A percentile compares a stretch with the other conserved stretches of the same genome.
Evolutionary conservation across 164 flowering plant species (phyloP).

Genomic region (Macadamia tetraphylla): DNA sequence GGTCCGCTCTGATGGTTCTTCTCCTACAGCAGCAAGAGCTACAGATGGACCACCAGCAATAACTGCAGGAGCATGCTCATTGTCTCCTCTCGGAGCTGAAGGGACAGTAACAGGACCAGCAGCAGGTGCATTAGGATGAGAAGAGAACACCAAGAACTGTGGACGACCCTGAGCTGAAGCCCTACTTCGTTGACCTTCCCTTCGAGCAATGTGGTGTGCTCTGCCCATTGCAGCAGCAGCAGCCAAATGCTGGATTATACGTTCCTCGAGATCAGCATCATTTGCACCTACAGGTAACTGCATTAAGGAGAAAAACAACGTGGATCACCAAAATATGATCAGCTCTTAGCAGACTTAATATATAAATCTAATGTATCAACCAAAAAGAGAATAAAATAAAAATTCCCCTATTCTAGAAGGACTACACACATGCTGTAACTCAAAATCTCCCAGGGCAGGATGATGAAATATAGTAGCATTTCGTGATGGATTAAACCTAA

Average conservation of each 20-base stretch:
- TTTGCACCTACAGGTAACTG: constrained; percentile 69
- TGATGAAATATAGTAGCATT: constrained; percentile 68
- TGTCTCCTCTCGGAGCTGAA: constrained; percentile 33
- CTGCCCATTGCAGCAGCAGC: constrained; percentile 98
- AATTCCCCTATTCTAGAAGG: background rate
- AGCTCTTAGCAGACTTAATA: background rate
- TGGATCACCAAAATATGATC: background rate
- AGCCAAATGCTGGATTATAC: constrained; percentile 86
- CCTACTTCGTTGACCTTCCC: constrained; percentile 69
- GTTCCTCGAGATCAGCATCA: constrained; percentile 84
- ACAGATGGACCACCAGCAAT: constrained; percentile 24
- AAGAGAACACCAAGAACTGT: constrained; percentile 58
- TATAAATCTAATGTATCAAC: background rate
- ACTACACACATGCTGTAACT: constrained; percentile 61
- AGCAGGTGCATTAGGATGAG: constrained; percentile 49
- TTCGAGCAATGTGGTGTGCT: constrained; percentile 60
- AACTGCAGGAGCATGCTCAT: constrained; percentile 27
- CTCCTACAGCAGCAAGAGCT: constrained; percentile 23
- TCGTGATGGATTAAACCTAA: constrained; percentile 52
- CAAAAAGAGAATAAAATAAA: background rate
- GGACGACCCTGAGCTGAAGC: constrained; percentile 59
- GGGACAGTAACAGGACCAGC: constrained; percentile 29
- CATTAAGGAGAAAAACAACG: constrained; percentile 8
- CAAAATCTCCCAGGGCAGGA: constrained; percentile 80
- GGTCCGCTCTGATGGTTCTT: constrained; percentile 26